Percentiles rank a stretch among this genome's conserved stretches.
Evolutionary conservation across 2,329 filamentous ascomycete genomes (phyloP).

Genomic region (Mollisia scopiformis): DNA sequence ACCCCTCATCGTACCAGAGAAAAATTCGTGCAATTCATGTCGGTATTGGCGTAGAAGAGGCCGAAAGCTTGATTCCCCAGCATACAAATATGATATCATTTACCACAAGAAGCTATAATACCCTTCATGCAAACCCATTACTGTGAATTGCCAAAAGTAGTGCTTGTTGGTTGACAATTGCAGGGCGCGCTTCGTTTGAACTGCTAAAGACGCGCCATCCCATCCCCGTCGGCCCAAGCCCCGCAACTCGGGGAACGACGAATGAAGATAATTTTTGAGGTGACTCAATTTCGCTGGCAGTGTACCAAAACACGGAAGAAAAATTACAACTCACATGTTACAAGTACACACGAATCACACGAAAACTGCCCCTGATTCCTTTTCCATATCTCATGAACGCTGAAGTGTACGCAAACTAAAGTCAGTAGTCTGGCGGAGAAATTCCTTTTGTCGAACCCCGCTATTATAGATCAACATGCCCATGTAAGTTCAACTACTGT

Average conservation of each 20-base stretch:
- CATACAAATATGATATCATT: not conserved
- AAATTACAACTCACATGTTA: not conserved
- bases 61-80: not conserved
- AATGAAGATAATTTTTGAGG: not conserved
- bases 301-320: no score
- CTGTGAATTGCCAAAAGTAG: not conserved
- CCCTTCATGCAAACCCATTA: not conserved
- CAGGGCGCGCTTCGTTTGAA: not conserved
- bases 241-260: not conserved
- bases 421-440: not conserved
- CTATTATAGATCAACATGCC: slow-evolving; percentile 27
- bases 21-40: not conserved
- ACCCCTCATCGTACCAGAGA: not conserved
- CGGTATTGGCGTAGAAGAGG: not conserved
- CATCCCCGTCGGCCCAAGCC: no score
- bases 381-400: not conserved
- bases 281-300: not conserved
- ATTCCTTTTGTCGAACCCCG: slow-evolving; percentile 16
- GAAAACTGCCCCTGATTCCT: no score
- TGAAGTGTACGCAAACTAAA: not conserved
- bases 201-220: not conserved
- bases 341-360: not conserved
- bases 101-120: not conserved
- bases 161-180: not conserved
- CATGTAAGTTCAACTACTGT: slow-evolving; percentile 19